These are phyloP conservation scores for Pueraria montana DNA, from an alignment of 306 rosid genomes.

Conservation along the genomic window DNA sequence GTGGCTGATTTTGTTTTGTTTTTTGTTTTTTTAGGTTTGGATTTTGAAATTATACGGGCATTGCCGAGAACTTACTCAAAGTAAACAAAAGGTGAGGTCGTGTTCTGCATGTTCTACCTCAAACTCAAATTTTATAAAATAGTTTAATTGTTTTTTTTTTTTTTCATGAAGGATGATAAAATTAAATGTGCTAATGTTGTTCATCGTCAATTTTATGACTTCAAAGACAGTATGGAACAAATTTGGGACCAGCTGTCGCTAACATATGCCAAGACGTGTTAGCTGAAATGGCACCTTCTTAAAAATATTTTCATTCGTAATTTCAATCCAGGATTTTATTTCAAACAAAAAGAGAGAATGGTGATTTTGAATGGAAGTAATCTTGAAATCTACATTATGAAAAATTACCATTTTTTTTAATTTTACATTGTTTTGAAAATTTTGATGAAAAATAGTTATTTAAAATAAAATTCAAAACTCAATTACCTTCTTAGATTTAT, in stretches of 20 bases:
- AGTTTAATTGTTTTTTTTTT: too few relatives aligned
- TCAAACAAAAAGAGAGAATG: background rate
- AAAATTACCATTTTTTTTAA: too few relatives aligned
- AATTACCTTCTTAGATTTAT: background rate
- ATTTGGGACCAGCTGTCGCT: constrained; percentile 49
- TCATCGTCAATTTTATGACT: constrained; percentile 13
- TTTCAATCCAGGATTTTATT: background rate
- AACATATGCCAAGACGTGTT: constrained; percentile 36
- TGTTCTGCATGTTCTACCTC: background rate
- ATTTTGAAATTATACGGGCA: background rate
- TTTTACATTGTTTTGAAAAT: background rate
- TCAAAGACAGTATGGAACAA: constrained; percentile 9
- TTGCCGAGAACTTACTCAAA: background rate
- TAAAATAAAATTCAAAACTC: background rate
- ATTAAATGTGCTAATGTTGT: background rate
- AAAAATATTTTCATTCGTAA: background rate
- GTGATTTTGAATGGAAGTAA: background rate
- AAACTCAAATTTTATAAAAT: background rate
- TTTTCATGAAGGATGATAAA: background rate
- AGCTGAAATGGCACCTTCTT: background rate
- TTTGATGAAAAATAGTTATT: background rate
- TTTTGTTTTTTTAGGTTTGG: background rate
- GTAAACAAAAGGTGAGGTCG: background rate
- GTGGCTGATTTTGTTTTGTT: background rate
- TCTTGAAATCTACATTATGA: too few relatives aligned